Evolutionary conservation across 2,329 filamentous ascomycete genomes (phyloP), one percentile per base, ranked within the genome.

Genomic region (Cytospora chrysosperma): DNA sequence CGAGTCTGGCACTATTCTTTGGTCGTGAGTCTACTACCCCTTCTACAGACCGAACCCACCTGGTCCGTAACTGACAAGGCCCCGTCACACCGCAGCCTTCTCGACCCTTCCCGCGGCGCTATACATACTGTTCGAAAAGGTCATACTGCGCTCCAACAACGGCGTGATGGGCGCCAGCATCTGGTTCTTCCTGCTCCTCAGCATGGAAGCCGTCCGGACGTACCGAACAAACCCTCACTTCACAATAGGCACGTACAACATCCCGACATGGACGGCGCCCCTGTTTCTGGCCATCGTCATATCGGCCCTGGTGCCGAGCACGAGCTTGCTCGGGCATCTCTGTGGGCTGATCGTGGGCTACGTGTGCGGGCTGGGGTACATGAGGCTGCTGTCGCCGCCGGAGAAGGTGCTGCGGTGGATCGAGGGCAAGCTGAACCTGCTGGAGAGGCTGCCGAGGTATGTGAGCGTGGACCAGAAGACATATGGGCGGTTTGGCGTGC

Each of bases 391-490:
- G 49, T 91, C 92, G 19, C 95, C 95, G 26, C 93, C 92, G 2
- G 95, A 98, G 77, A 91, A 90, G 84, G 85, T 90, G 30, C 81
- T 98, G 62, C 85, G 93, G 68, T 98, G 90, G 88, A 83, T 97
- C 61, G 95, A 99, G 77, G 86, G 85, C 21, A 96, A 94, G 74
- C 79, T 98, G 65, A 95, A 96, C 72, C 82, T 98, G 12, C 81
- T 97, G 26, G 91, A 88, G 24, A 84, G 92, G 64, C 78, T 98
- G 28, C 94, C 94, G 52, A 92, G 96, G 76, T 98, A 97, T 72
- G 90, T 98, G 55, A 96, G 91, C 62, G 88, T 97, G 19, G 94
- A 98, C 72, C 93, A 97, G 76, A 97, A 97, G 82, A 97, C 92
- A 7, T 97, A 94, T 72, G 94, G 94, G 9, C 85, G 94, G 59